Percentiles rank a stretch among this genome's conserved stretches.
These are phyloP conservation scores for Salix viminalis DNA, from an alignment of 345 rosid genomes.

Conservation along the genomic window DNA sequence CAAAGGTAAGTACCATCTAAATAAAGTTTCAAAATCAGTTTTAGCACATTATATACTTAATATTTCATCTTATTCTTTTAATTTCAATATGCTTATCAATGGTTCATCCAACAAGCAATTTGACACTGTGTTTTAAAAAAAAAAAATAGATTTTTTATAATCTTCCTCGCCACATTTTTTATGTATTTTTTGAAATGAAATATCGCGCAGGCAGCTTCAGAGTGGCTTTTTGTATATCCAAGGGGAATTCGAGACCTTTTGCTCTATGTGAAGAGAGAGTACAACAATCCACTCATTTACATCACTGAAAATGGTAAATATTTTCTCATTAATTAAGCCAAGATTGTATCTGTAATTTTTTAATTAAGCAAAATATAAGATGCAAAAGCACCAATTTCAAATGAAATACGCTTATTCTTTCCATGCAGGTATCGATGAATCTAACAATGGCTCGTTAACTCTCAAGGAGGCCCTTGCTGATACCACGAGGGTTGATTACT, in stretches of 20 bases:
- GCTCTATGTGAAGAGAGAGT: constrained; percentile 14
- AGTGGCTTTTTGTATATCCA: constrained; percentile 18
- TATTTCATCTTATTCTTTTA: background rate
- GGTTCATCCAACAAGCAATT: no score
- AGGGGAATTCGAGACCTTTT: constrained; percentile 14
- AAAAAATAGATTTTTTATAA: no score
- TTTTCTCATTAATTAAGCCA: background rate
- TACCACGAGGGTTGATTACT: constrained; percentile 27
- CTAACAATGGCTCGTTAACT: constrained; percentile 24
- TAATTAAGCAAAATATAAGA: background rate
- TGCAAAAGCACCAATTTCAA: no score
- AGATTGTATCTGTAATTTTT: no score
- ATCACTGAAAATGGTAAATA: constrained; percentile 43
- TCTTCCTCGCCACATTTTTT: no score
- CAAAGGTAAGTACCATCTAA: background rate
- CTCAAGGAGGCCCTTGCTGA: constrained; percentile 34
- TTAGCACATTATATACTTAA: background rate
- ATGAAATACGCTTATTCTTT: no score
- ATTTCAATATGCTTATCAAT: background rate
- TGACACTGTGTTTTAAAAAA: fast-evolving
- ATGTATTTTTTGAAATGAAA: background rate
- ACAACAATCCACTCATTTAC: constrained; percentile 35
- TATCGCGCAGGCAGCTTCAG: constrained; percentile 17
- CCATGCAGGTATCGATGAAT: constrained; percentile 26
- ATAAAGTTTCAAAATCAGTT: background rate